These are phyloP conservation scores for Phytophthora cajani DNA, from an alignment of 352 stramenopile species.

Conservation along the genomic window DNA sequence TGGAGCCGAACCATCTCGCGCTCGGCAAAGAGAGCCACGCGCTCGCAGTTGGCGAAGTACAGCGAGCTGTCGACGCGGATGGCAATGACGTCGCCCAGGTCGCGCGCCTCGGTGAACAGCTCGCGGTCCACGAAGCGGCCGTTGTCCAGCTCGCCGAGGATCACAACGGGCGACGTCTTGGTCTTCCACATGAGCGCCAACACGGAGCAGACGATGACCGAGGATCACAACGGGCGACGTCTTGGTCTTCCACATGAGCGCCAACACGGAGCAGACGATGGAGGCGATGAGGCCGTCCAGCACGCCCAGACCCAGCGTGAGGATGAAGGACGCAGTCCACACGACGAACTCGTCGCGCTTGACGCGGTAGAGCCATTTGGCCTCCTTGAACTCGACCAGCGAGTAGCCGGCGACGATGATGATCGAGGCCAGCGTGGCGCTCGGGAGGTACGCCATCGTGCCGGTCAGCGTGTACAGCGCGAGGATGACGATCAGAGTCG, in stretches of 20 bases:
- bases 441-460: constrained; percentile 88
- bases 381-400: constrained; percentile 88
- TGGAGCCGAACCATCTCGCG: constrained; percentile 43
- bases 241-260: not conserved
- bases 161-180: constrained; percentile 11
- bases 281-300: constrained; percentile 55
- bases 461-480: constrained; percentile 85
- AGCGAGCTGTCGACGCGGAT: constrained; percentile 66
- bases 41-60: constrained; percentile 70
- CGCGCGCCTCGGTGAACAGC: constrained; percentile 35
- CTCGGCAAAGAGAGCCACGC: constrained; percentile 47
- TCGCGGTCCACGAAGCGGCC: constrained; percentile 47
- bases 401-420: constrained; percentile 91
- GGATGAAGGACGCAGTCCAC: constrained; percentile 56
- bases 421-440: constrained; percentile 78
- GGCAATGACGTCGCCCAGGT: constrained; percentile 45
- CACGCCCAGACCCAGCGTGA: constrained; percentile 57
- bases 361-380: constrained; percentile 78
- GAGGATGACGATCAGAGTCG: constrained; percentile 80
- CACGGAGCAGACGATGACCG: constrained; percentile 59
- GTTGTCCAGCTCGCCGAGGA: constrained; percentile 52
- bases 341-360: constrained; percentile 65
- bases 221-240: constrained; percentile 33
- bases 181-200: constrained; percentile 12
- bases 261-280: constrained; percentile 58